Percentiles rank a stretch among this genome's conserved stretches.
These are phyloP conservation scores for Tieghemiomyces parasiticus DNA, from an alignment of 192 early-diverging fungal genomes.

Conservation along the genomic window DNA sequence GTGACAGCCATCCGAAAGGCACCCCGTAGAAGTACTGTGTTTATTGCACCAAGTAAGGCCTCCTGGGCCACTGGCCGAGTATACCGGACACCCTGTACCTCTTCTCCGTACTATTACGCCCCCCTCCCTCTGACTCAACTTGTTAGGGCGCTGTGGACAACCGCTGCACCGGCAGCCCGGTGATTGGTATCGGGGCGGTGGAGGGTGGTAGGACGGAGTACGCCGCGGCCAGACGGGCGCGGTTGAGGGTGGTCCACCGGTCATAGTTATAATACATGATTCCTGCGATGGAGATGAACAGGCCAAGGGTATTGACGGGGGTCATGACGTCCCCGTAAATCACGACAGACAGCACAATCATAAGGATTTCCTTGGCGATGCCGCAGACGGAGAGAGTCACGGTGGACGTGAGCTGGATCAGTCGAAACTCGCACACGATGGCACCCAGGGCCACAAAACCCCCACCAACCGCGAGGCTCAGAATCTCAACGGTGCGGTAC, in stretches of 20 bases:
- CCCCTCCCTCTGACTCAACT: too few species aligned
- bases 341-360: constrained; percentile 45
- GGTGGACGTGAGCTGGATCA: constrained; percentile 61
- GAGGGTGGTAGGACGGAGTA: not conserved
- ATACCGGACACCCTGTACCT: too few species aligned
- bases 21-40: too few species aligned
- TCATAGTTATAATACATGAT: constrained; percentile 17
- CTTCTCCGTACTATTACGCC: too few species aligned
- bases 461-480: constrained; percentile 37
- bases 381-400: constrained; percentile 75
- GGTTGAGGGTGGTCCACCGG: not conserved
- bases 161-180: too few species aligned
- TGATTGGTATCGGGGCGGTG: too few species aligned
- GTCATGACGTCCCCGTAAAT: constrained; percentile 64
- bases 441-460: constrained; percentile 68
- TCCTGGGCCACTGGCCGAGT: too few species aligned
- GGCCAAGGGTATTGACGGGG: constrained; percentile 40
- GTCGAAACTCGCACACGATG: constrained; percentile 58
- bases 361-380: constrained; percentile 64
- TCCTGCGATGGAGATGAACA: constrained; percentile 38
- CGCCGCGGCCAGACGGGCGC: too few species aligned
- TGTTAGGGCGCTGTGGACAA: too few species aligned
- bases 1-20: too few species aligned
- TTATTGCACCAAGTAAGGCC: too few species aligned
- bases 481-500: constrained; percentile 18